Evolutionary conservation across 176 grass and related monocot species (phyloP).

Genomic region (Ensete ventricosum): DNA sequence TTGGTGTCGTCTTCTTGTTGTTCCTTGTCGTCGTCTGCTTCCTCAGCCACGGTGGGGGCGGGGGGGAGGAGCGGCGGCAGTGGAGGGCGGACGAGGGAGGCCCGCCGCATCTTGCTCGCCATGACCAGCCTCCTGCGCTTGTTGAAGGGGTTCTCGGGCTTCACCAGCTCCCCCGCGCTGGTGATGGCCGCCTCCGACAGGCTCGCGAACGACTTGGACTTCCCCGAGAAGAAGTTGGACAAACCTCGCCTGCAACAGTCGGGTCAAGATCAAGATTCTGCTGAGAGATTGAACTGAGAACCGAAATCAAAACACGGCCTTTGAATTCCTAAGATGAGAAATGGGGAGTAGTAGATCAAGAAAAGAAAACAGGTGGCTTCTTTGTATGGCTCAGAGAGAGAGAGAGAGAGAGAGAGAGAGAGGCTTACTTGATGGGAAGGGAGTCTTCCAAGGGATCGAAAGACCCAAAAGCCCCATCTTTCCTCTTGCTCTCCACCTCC

Average conservation of each 20-base stretch:
- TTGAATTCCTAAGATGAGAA: too few species aligned
- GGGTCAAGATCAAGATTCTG: not conserved
- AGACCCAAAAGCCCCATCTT: constrained; percentile 22
- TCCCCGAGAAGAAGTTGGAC: constrained; percentile 92
- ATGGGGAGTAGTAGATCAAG: too few species aligned
- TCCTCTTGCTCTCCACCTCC: constrained; percentile 14
- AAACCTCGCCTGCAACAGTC: constrained; percentile 55
- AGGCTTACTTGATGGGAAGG: constrained; percentile 50
- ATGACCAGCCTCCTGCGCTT: constrained; percentile 68
- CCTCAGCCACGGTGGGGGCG: not conserved
- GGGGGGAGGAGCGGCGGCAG: constrained; percentile 46
- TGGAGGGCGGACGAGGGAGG: constrained; percentile 40
- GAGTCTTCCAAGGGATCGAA: constrained; percentile 64
- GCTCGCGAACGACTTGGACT: constrained; percentile 87
- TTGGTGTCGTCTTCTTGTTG: not conserved
- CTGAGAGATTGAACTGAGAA: too few species aligned
- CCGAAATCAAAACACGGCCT: too few species aligned
- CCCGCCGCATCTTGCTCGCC: constrained; percentile 39
- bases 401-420: not conserved
- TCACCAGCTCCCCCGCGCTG: constrained; percentile 51
- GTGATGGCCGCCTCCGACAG: constrained; percentile 42
- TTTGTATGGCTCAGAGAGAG: too few species aligned
- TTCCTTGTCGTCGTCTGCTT: constrained; percentile 7
- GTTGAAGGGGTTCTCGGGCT: constrained; percentile 97
- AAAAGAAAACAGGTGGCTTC: too few species aligned